These are phyloP conservation scores for Turritis glabra DNA, from an alignment of 345 rosid species.

Conservation along the genomic window DNA sequence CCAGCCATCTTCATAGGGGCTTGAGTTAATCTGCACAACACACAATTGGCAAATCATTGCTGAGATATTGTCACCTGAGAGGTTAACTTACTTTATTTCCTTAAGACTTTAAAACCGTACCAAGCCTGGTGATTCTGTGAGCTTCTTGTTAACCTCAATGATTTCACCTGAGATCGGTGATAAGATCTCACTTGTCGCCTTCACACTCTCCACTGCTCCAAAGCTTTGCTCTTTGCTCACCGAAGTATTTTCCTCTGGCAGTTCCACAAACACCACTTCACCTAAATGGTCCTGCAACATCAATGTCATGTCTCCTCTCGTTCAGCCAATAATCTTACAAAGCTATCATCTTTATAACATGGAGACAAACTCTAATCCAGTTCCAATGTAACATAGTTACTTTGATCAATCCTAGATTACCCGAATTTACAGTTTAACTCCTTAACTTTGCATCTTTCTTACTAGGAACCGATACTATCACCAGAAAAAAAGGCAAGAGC, in stretches of 20 bases:
- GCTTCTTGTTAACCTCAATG: conserved; percentile 73
- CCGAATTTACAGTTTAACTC: too few relatives aligned
- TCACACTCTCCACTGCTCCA: conserved; percentile 93
- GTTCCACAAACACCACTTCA: conserved; percentile 88
- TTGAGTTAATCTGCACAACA: conserved; percentile 65
- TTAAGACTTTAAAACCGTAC: conserved; percentile 34
- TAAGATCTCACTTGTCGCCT: conserved; percentile 88
- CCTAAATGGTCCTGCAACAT: conserved; percentile 77
- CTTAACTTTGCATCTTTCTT: too few relatives aligned
- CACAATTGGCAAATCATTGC: background rate
- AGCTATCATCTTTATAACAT: background rate
- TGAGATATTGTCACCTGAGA: background rate
- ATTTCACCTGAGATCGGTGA: conserved; percentile 81
- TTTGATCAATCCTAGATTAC: background rate
- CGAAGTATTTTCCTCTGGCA: conserved; percentile 61
- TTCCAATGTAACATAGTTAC: background rate
- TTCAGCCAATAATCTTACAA: background rate
- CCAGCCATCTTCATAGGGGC: conserved; percentile 92
- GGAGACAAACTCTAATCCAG: background rate
- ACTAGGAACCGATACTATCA: too few relatives aligned
- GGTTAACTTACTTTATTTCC: background rate
- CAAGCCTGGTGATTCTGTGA: conserved; percentile 68
- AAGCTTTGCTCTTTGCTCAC: conserved; percentile 63
- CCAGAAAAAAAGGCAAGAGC: too few relatives aligned
- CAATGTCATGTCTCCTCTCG: background rate